These are phyloP conservation scores for Fraxinus latifolia DNA, from an alignment of 305 asterid genomes.

Conservation along the genomic window DNA sequence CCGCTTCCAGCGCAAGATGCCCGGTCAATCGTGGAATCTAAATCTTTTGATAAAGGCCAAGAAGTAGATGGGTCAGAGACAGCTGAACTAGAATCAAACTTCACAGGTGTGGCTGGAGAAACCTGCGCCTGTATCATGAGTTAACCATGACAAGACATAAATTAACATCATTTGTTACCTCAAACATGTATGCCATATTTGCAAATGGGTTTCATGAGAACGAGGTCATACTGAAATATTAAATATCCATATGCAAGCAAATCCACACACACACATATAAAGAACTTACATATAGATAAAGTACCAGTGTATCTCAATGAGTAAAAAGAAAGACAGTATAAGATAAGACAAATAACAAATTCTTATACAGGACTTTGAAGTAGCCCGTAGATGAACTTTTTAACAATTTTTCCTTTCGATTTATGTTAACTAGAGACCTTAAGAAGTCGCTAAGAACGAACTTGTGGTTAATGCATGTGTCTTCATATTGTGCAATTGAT, in stretches of 20 bases:
- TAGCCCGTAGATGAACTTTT: not conserved
- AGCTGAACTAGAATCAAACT: slow-evolving; percentile 36
- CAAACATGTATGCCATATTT: not conserved
- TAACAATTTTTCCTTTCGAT: not conserved
- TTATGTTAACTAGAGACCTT: not conserved
- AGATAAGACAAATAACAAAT: not conserved
- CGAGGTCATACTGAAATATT: not conserved
- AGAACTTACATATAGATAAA: not conserved
- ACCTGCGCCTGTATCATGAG: slow-evolving; percentile 46
- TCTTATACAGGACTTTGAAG: not conserved
- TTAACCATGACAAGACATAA: slow-evolving; percentile 20
- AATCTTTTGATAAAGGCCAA: slow-evolving; percentile 41
- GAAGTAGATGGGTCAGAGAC: slow-evolving; percentile 35
- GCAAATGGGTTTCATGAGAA: not conserved
- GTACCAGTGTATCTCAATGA: not conserved
- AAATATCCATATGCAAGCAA: not conserved
- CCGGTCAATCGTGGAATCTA: slow-evolving; percentile 35
- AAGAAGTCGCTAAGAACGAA: not conserved
- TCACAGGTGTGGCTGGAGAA: slow-evolving; percentile 66
- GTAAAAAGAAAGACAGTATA: not conserved
- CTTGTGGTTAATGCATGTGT: not conserved
- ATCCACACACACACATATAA: not conserved
- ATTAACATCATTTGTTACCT: not conserved
- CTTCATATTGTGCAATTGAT: not conserved
- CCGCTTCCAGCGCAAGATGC: slow-evolving; percentile 20